phyloP scores from a whole-genome alignment of 2,329 filamentous ascomycete genomes.

The Blumeriella jaapii region DNA sequence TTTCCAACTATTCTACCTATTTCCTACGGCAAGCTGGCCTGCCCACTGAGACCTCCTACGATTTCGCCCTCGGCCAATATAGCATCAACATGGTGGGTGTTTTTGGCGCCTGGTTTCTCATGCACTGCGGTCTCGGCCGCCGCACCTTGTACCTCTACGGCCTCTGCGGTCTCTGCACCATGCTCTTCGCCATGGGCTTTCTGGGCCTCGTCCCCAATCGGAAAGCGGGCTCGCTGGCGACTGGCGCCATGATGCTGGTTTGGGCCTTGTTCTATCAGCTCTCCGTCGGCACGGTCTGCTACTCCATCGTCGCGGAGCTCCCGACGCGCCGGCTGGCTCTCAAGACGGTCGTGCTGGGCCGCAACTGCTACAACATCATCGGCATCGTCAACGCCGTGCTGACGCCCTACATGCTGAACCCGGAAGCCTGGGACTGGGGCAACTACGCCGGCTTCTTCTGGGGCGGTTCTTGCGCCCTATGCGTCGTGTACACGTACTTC shows the following conservation, averaged over 20 bases:
- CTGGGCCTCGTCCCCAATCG: conserved; percentile 30
- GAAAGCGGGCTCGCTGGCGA: conserved; percentile 20
- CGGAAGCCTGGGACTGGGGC: conserved; percentile 74
- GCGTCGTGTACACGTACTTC: conserved; percentile 63
- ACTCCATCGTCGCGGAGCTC: conserved; percentile 76
- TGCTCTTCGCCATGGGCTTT: conserved; percentile 78
- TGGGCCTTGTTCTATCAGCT: conserved; percentile 80
- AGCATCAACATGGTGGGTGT: conserved; percentile 41
- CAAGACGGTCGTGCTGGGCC: conserved; percentile 81
- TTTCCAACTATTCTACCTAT: conserved; percentile 54
- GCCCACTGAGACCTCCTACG: conserved; percentile 36
- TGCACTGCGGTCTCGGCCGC: conserved; percentile 34
- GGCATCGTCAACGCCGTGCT: conserved; percentile 72
- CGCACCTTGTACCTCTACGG: conserved; percentile 43
- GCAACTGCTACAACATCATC: conserved; percentile 61
- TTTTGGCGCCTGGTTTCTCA: conserved; percentile 40
- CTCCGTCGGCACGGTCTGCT: conserved; percentile 80
- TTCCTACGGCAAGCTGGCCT: conserved; percentile 48
- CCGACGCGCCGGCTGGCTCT: conserved; percentile 75
- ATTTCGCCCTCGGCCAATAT: conserved; percentile 41
- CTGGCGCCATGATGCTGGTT: conserved; percentile 57
- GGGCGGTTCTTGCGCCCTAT: conserved; percentile 57
- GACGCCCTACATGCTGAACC: conserved; percentile 90
- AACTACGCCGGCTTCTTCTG: conserved; percentile 67
- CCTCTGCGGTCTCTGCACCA: conserved; percentile 31